A percentile compares a stretch with the other conserved stretches of the same genome.
Conservation (phyloP, 2,329 filamentous ascomycete genomes). For the Ascochyta pisi region DNA sequence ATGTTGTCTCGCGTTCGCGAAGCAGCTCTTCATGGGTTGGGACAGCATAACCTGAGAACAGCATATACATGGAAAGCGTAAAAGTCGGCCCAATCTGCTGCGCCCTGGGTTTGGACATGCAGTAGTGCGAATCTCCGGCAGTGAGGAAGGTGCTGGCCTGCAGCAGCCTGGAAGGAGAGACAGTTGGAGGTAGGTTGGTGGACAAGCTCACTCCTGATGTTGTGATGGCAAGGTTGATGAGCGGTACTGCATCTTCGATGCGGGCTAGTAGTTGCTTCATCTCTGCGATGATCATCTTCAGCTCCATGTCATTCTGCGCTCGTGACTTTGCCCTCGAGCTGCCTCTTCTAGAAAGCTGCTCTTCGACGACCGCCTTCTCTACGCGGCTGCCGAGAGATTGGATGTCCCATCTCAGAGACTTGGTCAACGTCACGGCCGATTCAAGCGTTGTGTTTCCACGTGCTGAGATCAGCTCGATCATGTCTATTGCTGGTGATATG, state of each 20-base stretch:
- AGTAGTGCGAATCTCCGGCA: conserved; percentile 84
- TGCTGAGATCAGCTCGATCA: conserved; percentile 86
- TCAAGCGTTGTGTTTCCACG: conserved; percentile 82
- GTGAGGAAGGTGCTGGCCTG: conserved; percentile 93
- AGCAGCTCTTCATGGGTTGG: conserved; percentile 63
- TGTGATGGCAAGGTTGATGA: conserved; percentile 92
- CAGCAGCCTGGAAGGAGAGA: conserved; percentile 87
- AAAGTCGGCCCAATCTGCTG: conserved; percentile 90
- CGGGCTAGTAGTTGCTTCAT: conserved; percentile 76
- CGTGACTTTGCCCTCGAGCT: conserved; percentile 58
- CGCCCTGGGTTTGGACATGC: conserved; percentile 65
- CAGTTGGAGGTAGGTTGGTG: conserved; percentile 76
- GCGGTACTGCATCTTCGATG: conserved; percentile 89
- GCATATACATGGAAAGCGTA: conserved; percentile 89
- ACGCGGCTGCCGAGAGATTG: conserved; percentile 78
- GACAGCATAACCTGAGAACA: conserved; percentile 80
- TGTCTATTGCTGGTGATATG: conserved; percentile 86
- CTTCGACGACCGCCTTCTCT: conserved; percentile 70
- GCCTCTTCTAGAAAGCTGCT: conserved; percentile 59
- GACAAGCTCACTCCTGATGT: conserved; percentile 89
- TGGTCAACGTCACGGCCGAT: conserved; percentile 82
- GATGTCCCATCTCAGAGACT: conserved; percentile 82
- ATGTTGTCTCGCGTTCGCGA: conserved; percentile 73
- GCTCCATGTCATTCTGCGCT: conserved; percentile 66
- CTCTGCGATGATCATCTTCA: conserved; percentile 73